phyloP scores from a whole-genome alignment of 306 rosid genomes.

The Styphnolobium japonicum region DNA sequence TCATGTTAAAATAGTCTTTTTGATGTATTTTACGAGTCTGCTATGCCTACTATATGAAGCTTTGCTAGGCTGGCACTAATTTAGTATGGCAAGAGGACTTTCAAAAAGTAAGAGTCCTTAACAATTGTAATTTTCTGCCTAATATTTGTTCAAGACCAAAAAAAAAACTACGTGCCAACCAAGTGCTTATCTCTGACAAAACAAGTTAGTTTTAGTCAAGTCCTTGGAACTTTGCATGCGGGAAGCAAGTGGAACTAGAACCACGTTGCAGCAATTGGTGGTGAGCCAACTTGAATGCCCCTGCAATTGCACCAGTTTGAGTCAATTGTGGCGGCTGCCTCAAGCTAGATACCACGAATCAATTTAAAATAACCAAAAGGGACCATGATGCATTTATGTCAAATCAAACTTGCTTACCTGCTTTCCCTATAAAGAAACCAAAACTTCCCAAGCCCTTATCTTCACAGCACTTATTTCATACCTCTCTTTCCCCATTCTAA shows the following conservation, averaged over 20 bases:
- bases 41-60: too few species aligned
- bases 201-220: too few species aligned
- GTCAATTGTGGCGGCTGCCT: conserved; percentile 16
- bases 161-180: too few species aligned
- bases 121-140: too few species aligned
- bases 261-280: background rate
- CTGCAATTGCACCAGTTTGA: background rate
- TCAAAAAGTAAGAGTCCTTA: too few species aligned
- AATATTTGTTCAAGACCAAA: too few species aligned
- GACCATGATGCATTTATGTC: conserved; percentile 6
- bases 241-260: background rate
- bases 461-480: background rate
- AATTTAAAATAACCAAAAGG: background rate
- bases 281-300: background rate
- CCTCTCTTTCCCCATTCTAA: background rate
- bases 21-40: too few species aligned
- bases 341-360: background rate
- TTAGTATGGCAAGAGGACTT: too few species aligned
- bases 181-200: too few species aligned
- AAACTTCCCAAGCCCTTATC: background rate
- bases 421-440: background rate
- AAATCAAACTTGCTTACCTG: conserved; percentile 5
- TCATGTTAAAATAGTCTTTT: too few species aligned
- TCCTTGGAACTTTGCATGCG: too few species aligned
- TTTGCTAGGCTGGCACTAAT: too few species aligned